A percentile compares a stretch with the other conserved stretches of the same genome.
Evolutionary conservation across 106 monocot genomes (phyloP).

Genomic region (Dioscorea dumetorum): DNA sequence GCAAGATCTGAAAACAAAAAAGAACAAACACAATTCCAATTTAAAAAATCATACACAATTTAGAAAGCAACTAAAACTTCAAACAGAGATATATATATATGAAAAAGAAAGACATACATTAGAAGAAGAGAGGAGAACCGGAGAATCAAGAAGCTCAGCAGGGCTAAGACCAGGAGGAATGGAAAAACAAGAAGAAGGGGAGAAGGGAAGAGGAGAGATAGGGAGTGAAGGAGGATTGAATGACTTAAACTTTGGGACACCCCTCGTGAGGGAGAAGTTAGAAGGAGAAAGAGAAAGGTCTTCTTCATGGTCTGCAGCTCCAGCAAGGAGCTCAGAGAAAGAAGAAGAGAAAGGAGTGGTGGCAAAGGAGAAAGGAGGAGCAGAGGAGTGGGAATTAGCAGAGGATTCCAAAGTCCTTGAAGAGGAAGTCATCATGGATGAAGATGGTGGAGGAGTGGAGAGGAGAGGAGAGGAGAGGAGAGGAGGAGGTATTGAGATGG

Average conservation of each 20-base stretch:
- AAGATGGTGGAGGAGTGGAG: background rate
- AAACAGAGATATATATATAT: background rate
- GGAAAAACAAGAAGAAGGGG: conserved; percentile 67
- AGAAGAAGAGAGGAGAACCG: conserved; percentile 57
- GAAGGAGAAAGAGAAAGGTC: background rate
- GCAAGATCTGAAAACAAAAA: conserved; percentile 32
- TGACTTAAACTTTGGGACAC: conserved; percentile 74
- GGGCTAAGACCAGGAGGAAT: conserved; percentile 73
- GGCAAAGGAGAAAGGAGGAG: conserved; percentile 28
- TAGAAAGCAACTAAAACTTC: background rate
- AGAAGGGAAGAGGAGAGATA: conserved; percentile 44
- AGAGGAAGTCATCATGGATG: conserved; percentile 31
- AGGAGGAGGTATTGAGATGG: background rate
- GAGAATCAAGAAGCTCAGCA: conserved; percentile 77
- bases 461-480: background rate
- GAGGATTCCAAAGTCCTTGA: conserved; percentile 39
- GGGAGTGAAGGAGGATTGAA: conserved; percentile 58
- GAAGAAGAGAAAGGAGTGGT: conserved; percentile 32
- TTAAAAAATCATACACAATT: background rate
- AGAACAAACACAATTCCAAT: background rate
- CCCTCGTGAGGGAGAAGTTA: background rate
- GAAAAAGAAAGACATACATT: conserved; percentile 28
- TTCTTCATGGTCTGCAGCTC: conserved; percentile 16
- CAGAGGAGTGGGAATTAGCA: conserved; percentile 15
- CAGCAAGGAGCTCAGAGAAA: conserved; percentile 53